Conservation (phyloP, 257 asterid genomes). For the Nyctanthes arbortristis region DNA sequence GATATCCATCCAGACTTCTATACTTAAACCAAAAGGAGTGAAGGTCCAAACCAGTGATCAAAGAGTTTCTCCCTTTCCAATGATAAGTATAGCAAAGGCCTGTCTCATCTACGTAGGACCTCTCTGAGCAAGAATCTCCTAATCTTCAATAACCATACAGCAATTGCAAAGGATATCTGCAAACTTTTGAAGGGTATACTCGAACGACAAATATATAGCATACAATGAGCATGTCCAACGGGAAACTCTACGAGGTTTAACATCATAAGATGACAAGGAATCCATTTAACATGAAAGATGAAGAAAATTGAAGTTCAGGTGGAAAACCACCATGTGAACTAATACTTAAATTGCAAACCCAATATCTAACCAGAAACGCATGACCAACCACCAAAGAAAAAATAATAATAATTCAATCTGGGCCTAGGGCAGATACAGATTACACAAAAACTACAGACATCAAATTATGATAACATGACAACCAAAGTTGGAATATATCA, state of each 20-base stretch:
- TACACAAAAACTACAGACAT: not conserved
- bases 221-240: not conserved
- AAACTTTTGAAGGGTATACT: conserved; percentile 31
- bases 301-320: not conserved
- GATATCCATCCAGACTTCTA: conserved; percentile 20
- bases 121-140: conserved; percentile 6
- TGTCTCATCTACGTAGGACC: conserved; percentile 35
- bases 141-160: conserved; percentile 24
- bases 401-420: too few relatives aligned
- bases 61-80: conserved; percentile 24
- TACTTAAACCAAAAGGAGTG: conserved; percentile 15
- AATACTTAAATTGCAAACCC: not conserved
- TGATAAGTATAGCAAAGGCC: conserved; percentile 28
- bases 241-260: not conserved
- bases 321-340: not conserved
- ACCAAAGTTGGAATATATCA: too few relatives aligned
- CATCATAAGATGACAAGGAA: not conserved
- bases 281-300: not conserved
- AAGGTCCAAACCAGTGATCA: conserved; percentile 38
- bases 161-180: conserved; percentile 36
- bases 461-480: not conserved
- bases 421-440: not conserved
- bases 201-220: conserved; percentile 21
- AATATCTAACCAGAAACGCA: not conserved
- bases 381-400: not conserved